phyloP scores from a whole-genome alignment of 768 basidiomycete genomes.

The Amanita exitialis region DNA sequence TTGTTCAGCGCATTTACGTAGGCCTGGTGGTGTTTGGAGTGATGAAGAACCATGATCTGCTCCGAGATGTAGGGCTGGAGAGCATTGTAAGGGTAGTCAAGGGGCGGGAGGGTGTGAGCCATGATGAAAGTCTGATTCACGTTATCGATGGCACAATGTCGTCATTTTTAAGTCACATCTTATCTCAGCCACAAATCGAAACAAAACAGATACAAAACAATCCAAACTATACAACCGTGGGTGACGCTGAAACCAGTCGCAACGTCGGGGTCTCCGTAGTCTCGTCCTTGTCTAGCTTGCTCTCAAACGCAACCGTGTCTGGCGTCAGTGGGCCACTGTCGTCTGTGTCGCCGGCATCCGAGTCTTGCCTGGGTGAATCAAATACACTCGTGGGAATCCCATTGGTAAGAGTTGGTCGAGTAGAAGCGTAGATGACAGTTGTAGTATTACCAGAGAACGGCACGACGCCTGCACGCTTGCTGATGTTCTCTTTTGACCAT shows the following conservation, averaged over 20 bases:
- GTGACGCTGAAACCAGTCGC: slow-evolving; percentile 2
- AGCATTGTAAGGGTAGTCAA: slow-evolving; percentile 76
- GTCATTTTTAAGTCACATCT: slow-evolving; percentile 2
- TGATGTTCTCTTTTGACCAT: slow-evolving; percentile 2
- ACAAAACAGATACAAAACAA: slow-evolving; percentile 1
- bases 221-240: background rate
- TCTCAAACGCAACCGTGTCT: slow-evolving; percentile 11
- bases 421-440: slow-evolving; percentile 3
- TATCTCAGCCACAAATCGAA: slow-evolving; percentile 2
- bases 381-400: slow-evolving; percentile 1
- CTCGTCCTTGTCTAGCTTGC: background rate
- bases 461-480: background rate
- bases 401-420: slow-evolving; percentile 2
- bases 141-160: slow-evolving; percentile 4
- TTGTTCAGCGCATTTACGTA: slow-evolving; percentile 91
- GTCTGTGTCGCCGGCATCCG: slow-evolving; percentile 1
- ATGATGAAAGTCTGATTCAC: slow-evolving; percentile 13
- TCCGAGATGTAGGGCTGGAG: slow-evolving; percentile 90
- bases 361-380: slow-evolving; percentile 13
- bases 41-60: slow-evolving; percentile 93
- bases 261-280: background rate
- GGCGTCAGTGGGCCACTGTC: slow-evolving; percentile 13
- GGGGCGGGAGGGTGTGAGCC: slow-evolving; percentile 55
- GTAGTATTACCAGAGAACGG: background rate
- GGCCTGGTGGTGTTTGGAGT: slow-evolving; percentile 92